Evolutionary conservation across 495 filamentous ascomycete genomes (phyloP).

Genomic region (Neurospora sublineolata): DNA sequence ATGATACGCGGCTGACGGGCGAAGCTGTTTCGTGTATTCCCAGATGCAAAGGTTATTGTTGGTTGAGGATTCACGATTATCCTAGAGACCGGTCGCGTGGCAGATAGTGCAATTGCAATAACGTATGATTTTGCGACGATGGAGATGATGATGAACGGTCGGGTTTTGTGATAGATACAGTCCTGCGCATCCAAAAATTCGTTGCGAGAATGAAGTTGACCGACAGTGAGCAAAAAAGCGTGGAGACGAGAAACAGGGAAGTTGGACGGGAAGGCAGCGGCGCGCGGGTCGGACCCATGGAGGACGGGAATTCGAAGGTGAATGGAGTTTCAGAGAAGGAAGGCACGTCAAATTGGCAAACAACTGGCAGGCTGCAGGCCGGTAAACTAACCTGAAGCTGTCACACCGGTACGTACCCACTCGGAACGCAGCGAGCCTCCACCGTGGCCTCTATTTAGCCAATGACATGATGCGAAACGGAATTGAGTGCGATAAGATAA

Average conservation of each 20-base stretch:
- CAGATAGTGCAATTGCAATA: background rate
- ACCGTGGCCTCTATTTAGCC: background rate
- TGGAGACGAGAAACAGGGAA: background rate
- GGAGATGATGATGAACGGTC: background rate
- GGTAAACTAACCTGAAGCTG: background rate
- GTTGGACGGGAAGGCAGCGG: background rate
- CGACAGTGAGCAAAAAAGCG: background rate
- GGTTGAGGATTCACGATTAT: background rate
- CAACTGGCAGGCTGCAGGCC: background rate
- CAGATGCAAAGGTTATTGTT: conserved; percentile 1
- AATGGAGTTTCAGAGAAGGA: background rate
- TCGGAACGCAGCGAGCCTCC: background rate
- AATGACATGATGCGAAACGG: background rate
- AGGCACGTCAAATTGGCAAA: background rate
- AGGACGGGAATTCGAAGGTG: background rate
- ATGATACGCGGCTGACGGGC: background rate
- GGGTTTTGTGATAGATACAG: background rate
- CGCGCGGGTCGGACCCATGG: background rate
- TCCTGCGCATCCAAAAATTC: background rate
- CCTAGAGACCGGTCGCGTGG: background rate
- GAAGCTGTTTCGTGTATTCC: background rate
- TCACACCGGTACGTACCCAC: background rate
- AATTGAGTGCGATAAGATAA: background rate
- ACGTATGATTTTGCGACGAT: background rate
- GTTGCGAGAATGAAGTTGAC: background rate